Base-by-base conservation (phyloP, 176 grass and related monocot genomes). In the Hyparrhenia diplandra region DNA sequence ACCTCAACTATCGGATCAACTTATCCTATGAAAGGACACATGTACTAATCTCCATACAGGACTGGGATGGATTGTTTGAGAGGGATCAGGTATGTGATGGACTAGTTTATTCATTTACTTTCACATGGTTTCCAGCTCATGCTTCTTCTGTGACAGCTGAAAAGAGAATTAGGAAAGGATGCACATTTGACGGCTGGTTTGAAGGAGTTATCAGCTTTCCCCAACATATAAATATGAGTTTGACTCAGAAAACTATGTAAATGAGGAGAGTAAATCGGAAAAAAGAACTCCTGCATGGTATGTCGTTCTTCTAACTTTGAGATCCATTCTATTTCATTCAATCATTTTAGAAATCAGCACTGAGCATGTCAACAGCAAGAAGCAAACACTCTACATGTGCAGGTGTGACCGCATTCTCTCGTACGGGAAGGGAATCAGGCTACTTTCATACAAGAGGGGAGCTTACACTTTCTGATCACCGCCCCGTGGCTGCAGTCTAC, bases 221-320 rank as follows among this genome's bases (percentile, higher is more conserved):
- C 95, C 95, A 55, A 98, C 95, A 47, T 98, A 98, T 30, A 98
- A 95, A 73, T 98, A 95, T 25, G 90, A 98, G 35, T 83, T 93
- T 69, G 31, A 98, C 61, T 89, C 92, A 43, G 92, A 91, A 51
- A 93, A 84, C 25, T 98, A 93, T 76, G 74, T 76, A 35, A 73
- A 72, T 23, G 92, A 93, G 39, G 86, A 82, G 27, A 36, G 76
- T 64, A 91, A 79, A 47, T 76, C 83, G 4, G 90, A 81, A 17
- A 92, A 79, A 78, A 92, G 88, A 32, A 32, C 31, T 32, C 31
- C 31, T 32, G 31, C 31, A 32, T 32, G 31, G 31, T 32, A 32
- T 32, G 31, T 32, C 4, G 2, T 55, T 64, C 51, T 10, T 49
- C 17, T 32, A 40, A 21, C 8, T 32, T 32, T 13, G 17, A 46